Base-by-base conservation (phyloP, 257 asterid species). In the Solanum bulbocastanum region DNA sequence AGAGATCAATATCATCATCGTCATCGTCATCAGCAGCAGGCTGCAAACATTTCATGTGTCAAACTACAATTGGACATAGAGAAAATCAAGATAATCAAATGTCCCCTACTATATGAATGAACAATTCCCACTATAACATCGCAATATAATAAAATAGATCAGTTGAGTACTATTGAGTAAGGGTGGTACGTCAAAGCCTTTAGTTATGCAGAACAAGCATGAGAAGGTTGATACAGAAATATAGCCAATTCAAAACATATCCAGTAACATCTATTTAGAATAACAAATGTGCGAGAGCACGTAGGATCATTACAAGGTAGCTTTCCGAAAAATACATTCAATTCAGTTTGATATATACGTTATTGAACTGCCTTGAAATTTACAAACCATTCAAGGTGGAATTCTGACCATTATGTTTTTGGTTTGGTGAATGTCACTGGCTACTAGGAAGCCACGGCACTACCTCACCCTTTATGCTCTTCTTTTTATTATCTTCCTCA, bases 1-100 rank as follows among this genome's bases (percentile, higher is more conserved):
- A 97, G 90, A 95, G 98, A 90, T 96, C 98, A 44, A 95, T 94
- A 84, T 97, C 99, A 27, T 96, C 99, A 37, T 96, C 98, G 2
- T 94, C 95, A 0, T 91, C 95, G 0, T 89, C 95, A 27, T 81
- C 85, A 10, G 85, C 95, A 2, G 68, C 96, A 68, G 93, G 73
- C 88, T 86, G 84, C 88, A 86, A 2, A 35, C n/a, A 72, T 46
- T 32, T 36, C 25, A 86, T 2, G 36, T 49, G 58, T 37, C 35
- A 73, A 3, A 44, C 33, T 73, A 39, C 46, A 9, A 27, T 46
- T 30, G 68, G 3, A 5, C 30, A 9, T 2, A 30, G 20, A 30
- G 6, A 81, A 46, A 46, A 16, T 81, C 27, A 27, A 18, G 11
- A n/a, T n/a, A 76, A 76, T 76, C 35, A 39, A n/a, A 76, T 46